These are phyloP conservation scores for Spatholobus suberectus DNA, from an alignment of 306 rosid species.

Conservation along the genomic window DNA sequence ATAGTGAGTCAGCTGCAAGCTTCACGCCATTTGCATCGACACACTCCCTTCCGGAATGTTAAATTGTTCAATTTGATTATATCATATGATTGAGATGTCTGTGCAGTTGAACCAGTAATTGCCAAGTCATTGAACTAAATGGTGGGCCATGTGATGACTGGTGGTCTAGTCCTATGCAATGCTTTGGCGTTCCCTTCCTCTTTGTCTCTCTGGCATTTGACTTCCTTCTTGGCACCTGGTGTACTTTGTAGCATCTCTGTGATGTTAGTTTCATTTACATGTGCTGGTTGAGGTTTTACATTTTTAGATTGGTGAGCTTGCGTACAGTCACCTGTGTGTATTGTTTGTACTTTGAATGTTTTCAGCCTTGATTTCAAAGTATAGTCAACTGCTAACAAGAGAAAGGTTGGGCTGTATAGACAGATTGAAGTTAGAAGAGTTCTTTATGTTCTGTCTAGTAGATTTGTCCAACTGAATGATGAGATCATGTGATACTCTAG, in stretches of 20 bases:
- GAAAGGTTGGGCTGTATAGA: slow-evolving; percentile 48
- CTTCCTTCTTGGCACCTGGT: slow-evolving; percentile 45
- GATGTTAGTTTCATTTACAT: slow-evolving; percentile 44
- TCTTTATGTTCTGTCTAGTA: slow-evolving; percentile 36
- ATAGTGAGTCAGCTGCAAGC: slow-evolving; percentile 89
- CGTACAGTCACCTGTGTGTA: slow-evolving; percentile 33
- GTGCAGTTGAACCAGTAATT: slow-evolving; percentile 40
- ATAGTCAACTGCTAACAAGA: slow-evolving; percentile 54
- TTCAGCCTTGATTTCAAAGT: slow-evolving; percentile 42
- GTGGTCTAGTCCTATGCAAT: slow-evolving; percentile 10
- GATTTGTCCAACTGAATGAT: slow-evolving; percentile 38
- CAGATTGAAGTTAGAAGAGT: slow-evolving; percentile 29
- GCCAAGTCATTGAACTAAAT: slow-evolving; percentile 18
- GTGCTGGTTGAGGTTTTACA: slow-evolving; percentile 44
- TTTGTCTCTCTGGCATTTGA: slow-evolving; percentile 31
- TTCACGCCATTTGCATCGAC: slow-evolving; percentile 93
- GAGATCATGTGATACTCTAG: slow-evolving; percentile 28
- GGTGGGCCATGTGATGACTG: slow-evolving; percentile 23
- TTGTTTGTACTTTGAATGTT: slow-evolving; percentile 43
- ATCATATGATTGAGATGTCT: background rate
- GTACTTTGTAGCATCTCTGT: slow-evolving; percentile 52
- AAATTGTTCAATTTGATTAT: slow-evolving; percentile 22
- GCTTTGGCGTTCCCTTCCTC: background rate
- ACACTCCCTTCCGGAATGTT: slow-evolving; percentile 87
- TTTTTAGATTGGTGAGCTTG: slow-evolving; percentile 41